Conservation (phyloP, 768 basidiomycete genomes). For the Saitozyma sp. region DNA sequence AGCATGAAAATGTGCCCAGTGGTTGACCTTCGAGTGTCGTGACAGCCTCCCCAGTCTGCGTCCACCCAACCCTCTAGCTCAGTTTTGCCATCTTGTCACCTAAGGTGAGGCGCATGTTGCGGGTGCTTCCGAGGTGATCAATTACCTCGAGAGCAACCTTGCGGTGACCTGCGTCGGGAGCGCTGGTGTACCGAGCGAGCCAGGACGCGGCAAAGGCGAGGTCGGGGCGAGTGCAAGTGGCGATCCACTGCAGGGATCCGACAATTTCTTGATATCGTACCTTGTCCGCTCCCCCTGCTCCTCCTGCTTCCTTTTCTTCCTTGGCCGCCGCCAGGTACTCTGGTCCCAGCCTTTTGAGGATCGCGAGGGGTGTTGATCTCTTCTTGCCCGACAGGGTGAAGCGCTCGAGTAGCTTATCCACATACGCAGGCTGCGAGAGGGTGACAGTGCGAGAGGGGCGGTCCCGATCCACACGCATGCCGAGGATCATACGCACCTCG, state of each 20-base stretch:
- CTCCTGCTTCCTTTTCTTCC: too few relatives aligned
- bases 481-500: slow-evolving; percentile 4
- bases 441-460: too few relatives aligned
- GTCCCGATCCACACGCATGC: slow-evolving; percentile 1
- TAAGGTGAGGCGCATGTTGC: slow-evolving; percentile 54
- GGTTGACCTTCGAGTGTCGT: slow-evolving; percentile 49
- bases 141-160: slow-evolving; percentile 10
- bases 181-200: slow-evolving; percentile 27
- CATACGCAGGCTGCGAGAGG: too few relatives aligned
- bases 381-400: too few relatives aligned
- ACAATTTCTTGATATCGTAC: slow-evolving; percentile 20
- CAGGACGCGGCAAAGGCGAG: slow-evolving; percentile 6
- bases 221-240: slow-evolving; percentile 51
- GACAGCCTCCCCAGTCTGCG: slow-evolving; percentile 47
- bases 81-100: background rate
- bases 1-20: slow-evolving; percentile 51
- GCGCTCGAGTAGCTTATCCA: too few relatives aligned
- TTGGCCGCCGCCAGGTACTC: too few relatives aligned
- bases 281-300: too few relatives aligned
- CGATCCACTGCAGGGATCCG: slow-evolving; percentile 51
- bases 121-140: slow-evolving; percentile 11
- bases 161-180: slow-evolving; percentile 47
- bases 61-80: slow-evolving; percentile 24
- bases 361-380: too few relatives aligned
- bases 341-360: too few relatives aligned